phyloP scores from a whole-genome alignment of 1,139 yeast genomes.

The Kodamaea arcana region DNA sequence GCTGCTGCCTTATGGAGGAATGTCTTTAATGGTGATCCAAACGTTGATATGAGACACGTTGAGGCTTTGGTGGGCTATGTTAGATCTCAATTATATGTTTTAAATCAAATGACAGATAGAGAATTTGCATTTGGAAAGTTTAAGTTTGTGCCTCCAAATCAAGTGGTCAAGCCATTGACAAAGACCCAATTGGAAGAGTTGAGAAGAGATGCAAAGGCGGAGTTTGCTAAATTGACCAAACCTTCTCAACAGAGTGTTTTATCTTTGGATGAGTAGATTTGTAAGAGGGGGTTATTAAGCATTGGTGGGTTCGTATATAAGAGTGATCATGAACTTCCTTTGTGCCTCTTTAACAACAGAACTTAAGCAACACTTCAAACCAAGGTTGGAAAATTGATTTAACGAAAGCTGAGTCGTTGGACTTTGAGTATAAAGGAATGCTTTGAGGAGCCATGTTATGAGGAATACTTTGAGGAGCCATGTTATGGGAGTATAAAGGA shows the following conservation, averaged over 20 bases:
- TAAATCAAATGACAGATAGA: conserved; percentile 80
- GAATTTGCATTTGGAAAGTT: conserved; percentile 92
- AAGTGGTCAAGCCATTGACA: conserved; percentile 69
- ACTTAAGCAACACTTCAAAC: too few species aligned
- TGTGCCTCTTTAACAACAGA: too few species aligned
- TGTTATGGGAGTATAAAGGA: too few species aligned
- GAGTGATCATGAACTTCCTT: too few species aligned
- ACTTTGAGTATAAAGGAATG: too few species aligned
- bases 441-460: too few species aligned
- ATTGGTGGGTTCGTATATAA: too few species aligned
- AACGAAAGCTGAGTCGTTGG: too few species aligned
- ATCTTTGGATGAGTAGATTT: conserved; percentile 51
- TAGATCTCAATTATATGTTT: conserved; percentile 81
- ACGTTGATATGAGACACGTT: conserved; percentile 76
- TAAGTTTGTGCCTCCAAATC: conserved; percentile 79
- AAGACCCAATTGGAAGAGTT: conserved; percentile 51
- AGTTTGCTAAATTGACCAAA: conserved; percentile 44
- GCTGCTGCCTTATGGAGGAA: conserved; percentile 93
- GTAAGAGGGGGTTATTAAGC: background rate
- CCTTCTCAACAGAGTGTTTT: conserved; percentile 64
- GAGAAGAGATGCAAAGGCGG: conserved; percentile 31
- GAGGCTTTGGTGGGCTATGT: conserved; percentile 87
- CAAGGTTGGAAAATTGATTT: too few species aligned
- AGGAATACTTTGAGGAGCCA: too few species aligned
- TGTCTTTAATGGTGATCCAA: conserved; percentile 78